These are phyloP conservation scores for Osmanthus fragrans DNA, from an alignment of 257 asterid species.

Conservation along the genomic window DNA sequence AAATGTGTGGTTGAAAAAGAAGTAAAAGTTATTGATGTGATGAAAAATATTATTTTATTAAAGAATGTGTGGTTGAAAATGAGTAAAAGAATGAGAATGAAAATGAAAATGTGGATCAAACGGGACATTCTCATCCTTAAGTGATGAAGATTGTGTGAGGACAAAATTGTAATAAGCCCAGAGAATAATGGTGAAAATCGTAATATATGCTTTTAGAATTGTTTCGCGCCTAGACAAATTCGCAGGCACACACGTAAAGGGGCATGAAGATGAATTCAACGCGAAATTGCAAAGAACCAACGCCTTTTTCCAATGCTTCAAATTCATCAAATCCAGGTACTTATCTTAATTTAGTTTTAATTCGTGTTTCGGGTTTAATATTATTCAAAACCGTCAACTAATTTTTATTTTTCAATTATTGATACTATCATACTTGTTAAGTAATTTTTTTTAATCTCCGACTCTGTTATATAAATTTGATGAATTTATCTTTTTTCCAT, in stretches of 20 bases:
- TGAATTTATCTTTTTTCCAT: not conserved
- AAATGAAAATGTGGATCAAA: too few relatives aligned
- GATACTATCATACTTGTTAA: not conserved
- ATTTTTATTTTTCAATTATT: not conserved
- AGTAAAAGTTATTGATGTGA: too few relatives aligned
- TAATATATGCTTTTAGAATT: not conserved
- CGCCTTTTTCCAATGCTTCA: constrained; percentile 34
- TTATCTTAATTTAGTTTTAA: not conserved
- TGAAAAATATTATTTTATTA: too few relatives aligned
- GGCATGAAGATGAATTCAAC: constrained; percentile 29
- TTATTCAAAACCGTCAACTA: not conserved
- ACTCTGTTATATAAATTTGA: not conserved
- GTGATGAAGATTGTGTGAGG: too few relatives aligned
- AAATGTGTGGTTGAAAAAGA: too few relatives aligned
- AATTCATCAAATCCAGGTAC: constrained; percentile 40
- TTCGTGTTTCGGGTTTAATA: not conserved
- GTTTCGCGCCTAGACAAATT: not conserved
- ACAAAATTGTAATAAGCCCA: too few relatives aligned
- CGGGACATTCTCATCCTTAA: too few relatives aligned
- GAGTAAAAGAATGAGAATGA: too few relatives aligned
- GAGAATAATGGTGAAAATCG: too few relatives aligned
- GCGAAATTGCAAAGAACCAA: constrained; percentile 40
- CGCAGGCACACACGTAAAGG: not conserved
- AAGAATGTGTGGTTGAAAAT: too few relatives aligned
- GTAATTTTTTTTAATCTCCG: not conserved